These are phyloP conservation scores for Trypanosoma cruzi DNA, from an alignment of 208 protist species.

Conservation along the genomic window DNA sequence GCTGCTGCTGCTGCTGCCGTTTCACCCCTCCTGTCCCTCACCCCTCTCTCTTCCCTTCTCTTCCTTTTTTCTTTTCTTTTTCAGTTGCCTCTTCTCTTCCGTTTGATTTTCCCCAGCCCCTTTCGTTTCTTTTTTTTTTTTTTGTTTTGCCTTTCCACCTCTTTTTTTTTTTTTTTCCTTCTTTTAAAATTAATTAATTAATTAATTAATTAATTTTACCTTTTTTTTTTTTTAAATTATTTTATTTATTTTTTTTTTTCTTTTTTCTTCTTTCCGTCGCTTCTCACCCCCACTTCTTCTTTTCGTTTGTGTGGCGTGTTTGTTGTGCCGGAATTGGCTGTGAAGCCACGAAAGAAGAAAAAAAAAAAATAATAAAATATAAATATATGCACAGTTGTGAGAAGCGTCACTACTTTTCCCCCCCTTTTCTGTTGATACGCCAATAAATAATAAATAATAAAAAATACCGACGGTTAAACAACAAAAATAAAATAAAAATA, in stretches of 20 bases:
- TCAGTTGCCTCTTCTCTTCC: neutral
- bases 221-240: constrained; percentile 3
- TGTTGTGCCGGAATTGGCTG: neutral
- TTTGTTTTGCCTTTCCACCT: neutral
- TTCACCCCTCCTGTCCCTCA: too few species aligned
- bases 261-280: neutral
- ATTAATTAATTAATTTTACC: neutral
- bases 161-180: constrained; percentile 5
- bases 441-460: neutral
- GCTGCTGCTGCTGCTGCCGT: too few species aligned
- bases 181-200: neutral
- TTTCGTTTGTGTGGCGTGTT: neutral
- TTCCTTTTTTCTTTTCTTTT: constrained; percentile 1
- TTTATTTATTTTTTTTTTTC: neutral
- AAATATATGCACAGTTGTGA: neutral
- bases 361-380: too few species aligned
- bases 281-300: too few species aligned
- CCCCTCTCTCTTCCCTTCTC: neutral
- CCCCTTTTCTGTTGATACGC: too few species aligned
- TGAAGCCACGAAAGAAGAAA: neutral
- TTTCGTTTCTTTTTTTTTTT: neutral
- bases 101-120: neutral
- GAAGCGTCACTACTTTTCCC: neutral
- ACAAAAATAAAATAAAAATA: too few species aligned
- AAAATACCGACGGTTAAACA: too few species aligned